phyloP scores from a whole-genome alignment of 2,329 filamentous ascomycete genomes.

The Elsinoe ampelina region DNA sequence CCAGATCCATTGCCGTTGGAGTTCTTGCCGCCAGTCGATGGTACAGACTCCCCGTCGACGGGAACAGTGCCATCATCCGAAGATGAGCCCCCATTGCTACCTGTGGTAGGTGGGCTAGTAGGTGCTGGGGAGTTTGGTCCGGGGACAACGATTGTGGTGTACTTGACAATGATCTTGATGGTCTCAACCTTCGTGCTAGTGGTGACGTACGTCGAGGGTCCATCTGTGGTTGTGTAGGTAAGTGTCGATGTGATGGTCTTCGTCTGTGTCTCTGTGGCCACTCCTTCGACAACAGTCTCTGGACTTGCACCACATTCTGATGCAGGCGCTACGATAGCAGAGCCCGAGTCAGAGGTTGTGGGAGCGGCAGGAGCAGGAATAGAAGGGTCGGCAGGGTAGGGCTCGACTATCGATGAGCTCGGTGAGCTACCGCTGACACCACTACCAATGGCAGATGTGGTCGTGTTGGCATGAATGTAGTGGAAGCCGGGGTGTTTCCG shows the following conservation, averaged over 20 bases:
- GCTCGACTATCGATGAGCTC: not conserved
- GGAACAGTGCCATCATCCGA: not conserved
- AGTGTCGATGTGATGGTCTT: constrained; percentile 9
- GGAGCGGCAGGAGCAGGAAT: not conserved
- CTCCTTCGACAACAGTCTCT: not conserved
- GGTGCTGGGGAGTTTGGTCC: not conserved
- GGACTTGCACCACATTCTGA: not conserved
- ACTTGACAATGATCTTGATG: constrained; percentile 13
- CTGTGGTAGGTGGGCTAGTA: not conserved
- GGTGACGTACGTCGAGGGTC: not conserved
- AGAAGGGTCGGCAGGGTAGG: constrained; percentile 4
- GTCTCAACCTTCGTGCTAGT: constrained; percentile 3
- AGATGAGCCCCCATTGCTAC: not conserved
- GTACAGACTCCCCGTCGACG: not conserved
- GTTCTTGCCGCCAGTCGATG: constrained; percentile 2
- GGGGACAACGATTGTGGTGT: constrained; percentile 8
- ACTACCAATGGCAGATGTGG: constrained; percentile 3
- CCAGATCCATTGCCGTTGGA: not conserved
- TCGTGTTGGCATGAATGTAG: constrained; percentile 12
- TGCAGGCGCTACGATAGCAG: not conserved
- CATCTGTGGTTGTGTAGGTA: constrained; percentile 3
- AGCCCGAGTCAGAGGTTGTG: not conserved
- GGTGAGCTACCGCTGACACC: not conserved
- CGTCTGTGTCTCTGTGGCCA: constrained; percentile 8
- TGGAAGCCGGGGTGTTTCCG: constrained; percentile 3